phyloP scores from a whole-genome alignment of 176 grass and related monocot genomes.

The Lolium perenne region DNA sequence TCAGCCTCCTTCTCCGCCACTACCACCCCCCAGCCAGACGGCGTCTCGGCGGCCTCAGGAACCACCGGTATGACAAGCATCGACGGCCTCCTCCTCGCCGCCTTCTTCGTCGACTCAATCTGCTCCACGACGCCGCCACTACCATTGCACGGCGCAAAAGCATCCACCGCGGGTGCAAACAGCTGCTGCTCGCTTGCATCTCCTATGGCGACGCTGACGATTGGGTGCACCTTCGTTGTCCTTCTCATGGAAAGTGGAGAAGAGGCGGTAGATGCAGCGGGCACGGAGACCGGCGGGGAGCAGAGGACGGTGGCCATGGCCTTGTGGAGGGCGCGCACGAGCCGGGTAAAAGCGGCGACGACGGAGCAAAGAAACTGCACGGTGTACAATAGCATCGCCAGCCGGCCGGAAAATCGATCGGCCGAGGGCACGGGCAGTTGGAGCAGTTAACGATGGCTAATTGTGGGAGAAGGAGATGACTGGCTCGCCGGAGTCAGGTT shows the following conservation, averaged over 20 bases:
- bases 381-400: conserved; percentile 29
- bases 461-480: not conserved
- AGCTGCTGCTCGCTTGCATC: not conserved
- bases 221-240: conserved; percentile 9
- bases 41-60: conserved; percentile 12
- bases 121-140: not conserved
- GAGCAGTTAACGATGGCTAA: no score
- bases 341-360: conserved; percentile 32
- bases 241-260: conserved; percentile 27
- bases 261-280: not conserved
- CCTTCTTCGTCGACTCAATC: conserved; percentile 26
- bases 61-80: conserved; percentile 63
- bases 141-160: not conserved
- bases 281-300: not conserved
- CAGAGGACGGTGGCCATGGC: conserved; percentile 35
- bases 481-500: conserved; percentile 25
- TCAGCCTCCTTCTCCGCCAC: conserved; percentile 36
- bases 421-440: not conserved
- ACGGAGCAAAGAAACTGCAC: conserved; percentile 42
- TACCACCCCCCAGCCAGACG: not conserved
- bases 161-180: not conserved
- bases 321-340: conserved; percentile 28
- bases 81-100: conserved; percentile 54
- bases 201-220: not conserved
- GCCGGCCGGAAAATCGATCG: not conserved